Evolutionary conservation across 352 stramenopile species (phyloP).

Genomic region (Pythium myriotylum): DNA sequence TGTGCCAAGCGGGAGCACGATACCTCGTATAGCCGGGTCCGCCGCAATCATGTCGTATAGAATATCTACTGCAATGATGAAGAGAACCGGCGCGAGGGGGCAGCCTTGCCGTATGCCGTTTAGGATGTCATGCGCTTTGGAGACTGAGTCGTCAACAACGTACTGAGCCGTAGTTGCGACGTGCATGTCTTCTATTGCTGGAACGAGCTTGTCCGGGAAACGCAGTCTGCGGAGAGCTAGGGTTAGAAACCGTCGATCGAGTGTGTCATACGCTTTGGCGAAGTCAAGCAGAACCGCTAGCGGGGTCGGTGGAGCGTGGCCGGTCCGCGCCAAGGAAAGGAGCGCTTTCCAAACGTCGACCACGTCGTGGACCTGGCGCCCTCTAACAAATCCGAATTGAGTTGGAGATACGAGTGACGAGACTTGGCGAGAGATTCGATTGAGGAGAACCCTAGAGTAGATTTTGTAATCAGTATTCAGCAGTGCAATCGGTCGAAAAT

Average conservation of each 20-base stretch:
- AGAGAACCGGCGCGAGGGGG: constrained; percentile 4
- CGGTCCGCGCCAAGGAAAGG: not conserved
- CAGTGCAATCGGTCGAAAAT: not conserved
- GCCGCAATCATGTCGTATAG: not conserved
- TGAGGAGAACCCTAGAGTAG: not conserved
- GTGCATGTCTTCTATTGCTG: not conserved
- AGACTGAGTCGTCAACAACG: not conserved
- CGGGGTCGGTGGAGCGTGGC: not conserved
- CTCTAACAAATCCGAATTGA: constrained; percentile 6
- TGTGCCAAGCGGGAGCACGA: too few relatives aligned
- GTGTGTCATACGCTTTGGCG: constrained; percentile 14
- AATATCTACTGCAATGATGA: constrained; percentile 1
- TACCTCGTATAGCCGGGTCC: too few relatives aligned
- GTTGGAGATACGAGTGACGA: not conserved
- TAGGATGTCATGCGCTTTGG: not conserved
- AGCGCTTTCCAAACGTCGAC: constrained; percentile 2
- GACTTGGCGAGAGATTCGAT: not conserved
- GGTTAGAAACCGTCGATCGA: not conserved
- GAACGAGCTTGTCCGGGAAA: not conserved
- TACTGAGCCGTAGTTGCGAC: constrained; percentile 1
- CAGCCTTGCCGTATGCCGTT: constrained; percentile 17
- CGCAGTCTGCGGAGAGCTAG: not conserved
- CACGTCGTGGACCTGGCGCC: constrained; percentile 4
- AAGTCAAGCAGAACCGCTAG: constrained; percentile 10
- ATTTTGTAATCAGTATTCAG: constrained; percentile 14